Base-by-base conservation (phyloP, 2,329 filamentous ascomycete species). In the Aspergillus terreus region DNA sequence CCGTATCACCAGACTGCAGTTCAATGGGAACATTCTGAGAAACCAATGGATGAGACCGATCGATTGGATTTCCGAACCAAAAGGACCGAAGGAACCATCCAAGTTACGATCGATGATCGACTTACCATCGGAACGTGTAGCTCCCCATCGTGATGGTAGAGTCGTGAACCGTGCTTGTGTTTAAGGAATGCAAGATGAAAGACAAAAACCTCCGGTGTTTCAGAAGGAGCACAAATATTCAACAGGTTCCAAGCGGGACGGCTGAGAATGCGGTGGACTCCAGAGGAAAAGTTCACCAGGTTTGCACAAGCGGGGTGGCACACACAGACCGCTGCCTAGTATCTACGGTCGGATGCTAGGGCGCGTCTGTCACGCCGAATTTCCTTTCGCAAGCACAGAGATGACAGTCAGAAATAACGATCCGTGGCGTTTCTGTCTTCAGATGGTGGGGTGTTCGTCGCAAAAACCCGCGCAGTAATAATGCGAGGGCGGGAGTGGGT, bases 81-180 rank as follows among this genome's bases (percentile, higher is more conserved):
- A 58, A 55, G 36, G 43, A 48, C 15, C 47, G 41, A 43, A 47
- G 33, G 46, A 27, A 44, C 19, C 6, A 2, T 42, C 21, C 30
- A 45, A 25, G 40, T 19, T 27, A 49, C 35, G 52, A 19, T 42
- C 5, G 11, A 21, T 12, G 27, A 17, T 27, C 44, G 41, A 67
- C 69, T 64, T 55, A 71, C 69, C 69, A 72, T 61, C 61, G 62
- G 50, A 72, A 72, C n/a, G 62, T 66, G 60, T 63, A 71, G 47
- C 57, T 68, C 35, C 65, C 64, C 69, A 71, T 71, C 35, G 50
- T 56, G n/a, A 33, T 11, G 15, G 15, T 35, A 25, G 51, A 30
- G 27, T 30, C 27, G 11, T 47, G 49, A 30, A 46, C 25, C 46
- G 23, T 15, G n/a, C 9, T 36, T 11, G 30, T 19, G 19, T 19